Percentiles rank a stretch among this genome's conserved stretches.
These are phyloP conservation scores for Wilhelminamyces savonicus DNA, from an alignment of 805 yeast species.

Conservation along the genomic window DNA sequence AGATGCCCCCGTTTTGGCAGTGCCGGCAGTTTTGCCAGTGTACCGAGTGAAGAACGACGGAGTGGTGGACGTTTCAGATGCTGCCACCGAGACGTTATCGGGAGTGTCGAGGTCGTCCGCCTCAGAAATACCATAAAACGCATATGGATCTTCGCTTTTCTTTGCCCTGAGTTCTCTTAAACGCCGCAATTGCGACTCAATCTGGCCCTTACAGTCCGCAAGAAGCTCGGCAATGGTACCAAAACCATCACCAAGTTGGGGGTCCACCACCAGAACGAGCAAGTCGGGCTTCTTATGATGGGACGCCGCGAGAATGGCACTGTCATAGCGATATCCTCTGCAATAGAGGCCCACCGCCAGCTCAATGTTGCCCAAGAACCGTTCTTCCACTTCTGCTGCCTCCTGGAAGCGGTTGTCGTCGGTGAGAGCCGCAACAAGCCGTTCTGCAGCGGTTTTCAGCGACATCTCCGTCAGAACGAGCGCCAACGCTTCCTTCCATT, in stretches of 20 bases:
- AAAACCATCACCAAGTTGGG: slow-evolving; percentile 79
- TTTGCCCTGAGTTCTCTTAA: slow-evolving; percentile 79
- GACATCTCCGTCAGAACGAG: slow-evolving; percentile 23
- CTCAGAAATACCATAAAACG: slow-evolving; percentile 65
- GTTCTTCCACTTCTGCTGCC: slow-evolving; percentile 70
- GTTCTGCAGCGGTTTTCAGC: slow-evolving; percentile 42
- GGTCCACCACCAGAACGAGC: slow-evolving; percentile 57
- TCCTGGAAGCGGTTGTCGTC: slow-evolving; percentile 71
- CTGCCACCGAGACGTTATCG: slow-evolving; percentile 92
- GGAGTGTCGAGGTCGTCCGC: slow-evolving; percentile 62
- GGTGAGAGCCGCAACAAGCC: slow-evolving; percentile 51
- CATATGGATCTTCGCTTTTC: slow-evolving; percentile 78
- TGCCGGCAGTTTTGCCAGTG: slow-evolving; percentile 93
- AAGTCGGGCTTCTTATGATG: slow-evolving; percentile 39
- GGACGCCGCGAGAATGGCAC: slow-evolving; percentile 63
- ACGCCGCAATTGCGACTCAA: slow-evolving; percentile 75
- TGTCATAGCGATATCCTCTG: slow-evolving; percentile 66
- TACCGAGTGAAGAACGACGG: slow-evolving; percentile 93
- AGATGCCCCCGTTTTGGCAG: slow-evolving; percentile 95
- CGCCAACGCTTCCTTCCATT: slow-evolving; percentile 81
- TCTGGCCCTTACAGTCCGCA: slow-evolving; percentile 89
- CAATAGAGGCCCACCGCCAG: slow-evolving; percentile 66
- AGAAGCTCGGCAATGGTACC: slow-evolving; percentile 80
- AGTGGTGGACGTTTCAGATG: slow-evolving; percentile 86
- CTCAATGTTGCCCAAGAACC: slow-evolving; percentile 53